Base-by-base conservation (phyloP, 768 basidiomycete species). In the Suillus tomentosus region DNA sequence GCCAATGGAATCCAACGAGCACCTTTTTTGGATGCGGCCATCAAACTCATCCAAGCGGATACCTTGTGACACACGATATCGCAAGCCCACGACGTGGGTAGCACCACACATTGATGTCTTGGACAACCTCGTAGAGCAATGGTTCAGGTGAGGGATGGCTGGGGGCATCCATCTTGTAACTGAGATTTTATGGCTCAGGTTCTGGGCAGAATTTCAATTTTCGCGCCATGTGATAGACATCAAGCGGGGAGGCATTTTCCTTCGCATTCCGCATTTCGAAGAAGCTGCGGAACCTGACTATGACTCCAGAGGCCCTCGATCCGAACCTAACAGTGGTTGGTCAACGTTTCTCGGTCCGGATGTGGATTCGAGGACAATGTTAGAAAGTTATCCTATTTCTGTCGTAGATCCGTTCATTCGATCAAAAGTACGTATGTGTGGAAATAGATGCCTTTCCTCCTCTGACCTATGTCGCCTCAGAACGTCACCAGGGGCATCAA, bases 171-270 rank as follows among this genome's bases (percentile, higher is more conserved):
- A 64, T 48, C 24, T n/a, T 36, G 42, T 62, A 17, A 47, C 59
- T 22, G 24, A 42, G 55, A 36, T 11, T 63, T 61, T 57, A n/a
- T 48, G 34, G 15, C 36, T 6, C 65, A 86, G 85, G 39, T 85
- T 79, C 68, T 87, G 82, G 82, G 78, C 71, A 7, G 14, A 71
- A 34, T 81, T 81, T 62, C 60, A 78, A 5, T 80, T 80, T 63
- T 56, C 61, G 0, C 60, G 62, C 7, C 58, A 75, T 24, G 66
- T 78, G 61, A 66, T 80, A 42, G 79, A 77, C 62, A 75, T 84
- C 50, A 77, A 81, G 3, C 64, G 75, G 31, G 84, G 82, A 14
- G 83, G 82, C 9, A 65, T 81, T 22, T 50, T 77, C 10, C 67
- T 67, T 50, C 73, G 73, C n/a, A 56, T 60, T 42, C 39, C 53